Conservation (phyloP, 2,329 filamentous ascomycete species). For the Lasiodiplodia sp. region DNA sequence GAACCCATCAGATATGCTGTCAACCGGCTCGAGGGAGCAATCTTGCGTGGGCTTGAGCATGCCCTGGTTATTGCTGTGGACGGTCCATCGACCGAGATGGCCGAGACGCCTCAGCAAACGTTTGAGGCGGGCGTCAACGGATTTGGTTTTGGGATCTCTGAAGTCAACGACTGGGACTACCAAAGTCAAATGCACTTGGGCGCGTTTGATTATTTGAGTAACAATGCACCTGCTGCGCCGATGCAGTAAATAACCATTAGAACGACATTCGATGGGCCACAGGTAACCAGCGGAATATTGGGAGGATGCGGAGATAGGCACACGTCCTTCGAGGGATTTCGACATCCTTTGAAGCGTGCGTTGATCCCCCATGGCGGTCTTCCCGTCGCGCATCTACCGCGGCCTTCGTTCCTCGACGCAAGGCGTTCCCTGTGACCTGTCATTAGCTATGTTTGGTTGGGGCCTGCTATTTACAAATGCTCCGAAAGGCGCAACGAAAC, state of each 20-base stretch:
- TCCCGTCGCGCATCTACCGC: background rate
- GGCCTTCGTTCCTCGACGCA: background rate
- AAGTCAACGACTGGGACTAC: conserved; percentile 47
- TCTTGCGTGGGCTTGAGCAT: conserved; percentile 48
- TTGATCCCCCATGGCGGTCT: background rate
- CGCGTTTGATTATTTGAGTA: conserved; percentile 42
- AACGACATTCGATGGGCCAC: background rate
- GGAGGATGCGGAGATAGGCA: background rate
- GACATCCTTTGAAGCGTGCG: background rate
- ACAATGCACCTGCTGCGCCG: conserved; percentile 12
- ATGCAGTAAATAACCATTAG: background rate
- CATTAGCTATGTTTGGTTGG: conserved; percentile 5
- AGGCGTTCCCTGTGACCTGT: background rate
- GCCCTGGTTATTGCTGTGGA: conserved; percentile 46
- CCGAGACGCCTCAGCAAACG: conserved; percentile 39
- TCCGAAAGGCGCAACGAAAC: conserved; percentile 18
- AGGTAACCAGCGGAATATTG: background rate
- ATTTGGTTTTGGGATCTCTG: conserved; percentile 41
- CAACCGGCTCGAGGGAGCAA: conserved; percentile 48
- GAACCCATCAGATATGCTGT: conserved; percentile 49
- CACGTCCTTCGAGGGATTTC: background rate
- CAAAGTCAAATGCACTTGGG: conserved; percentile 37
- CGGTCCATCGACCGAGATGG: conserved; percentile 41
- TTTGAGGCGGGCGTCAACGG: conserved; percentile 33
- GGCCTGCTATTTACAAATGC: conserved; percentile 10